A percentile compares a stretch with the other conserved stretches of the same genome.
phyloP scores from a whole-genome alignment of 345 rosid species.

The Conringia planisiliqua region DNA sequence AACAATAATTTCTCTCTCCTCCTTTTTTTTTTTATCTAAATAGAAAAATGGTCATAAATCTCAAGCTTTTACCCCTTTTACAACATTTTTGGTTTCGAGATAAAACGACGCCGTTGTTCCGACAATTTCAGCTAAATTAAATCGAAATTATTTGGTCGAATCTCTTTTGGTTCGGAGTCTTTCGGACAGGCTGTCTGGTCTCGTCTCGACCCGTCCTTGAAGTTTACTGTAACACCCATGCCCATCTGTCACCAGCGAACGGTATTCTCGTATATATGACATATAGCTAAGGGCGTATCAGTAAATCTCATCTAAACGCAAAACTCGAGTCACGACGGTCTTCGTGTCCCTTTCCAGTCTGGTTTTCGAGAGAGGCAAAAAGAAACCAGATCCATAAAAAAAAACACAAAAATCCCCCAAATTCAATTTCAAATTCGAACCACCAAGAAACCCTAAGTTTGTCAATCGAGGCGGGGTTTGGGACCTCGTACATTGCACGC shows the following conservation, averaged over 20 bases:
- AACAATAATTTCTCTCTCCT: conserved; percentile 10
- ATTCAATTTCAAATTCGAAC: conserved; percentile 5
- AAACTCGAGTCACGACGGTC: conserved; percentile 27
- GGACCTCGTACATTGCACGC: conserved; percentile 17
- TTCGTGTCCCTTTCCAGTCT: neutral
- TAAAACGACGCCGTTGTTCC: neutral
- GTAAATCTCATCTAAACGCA: conserved; percentile 15
- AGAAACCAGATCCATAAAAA: conserved; percentile 30
- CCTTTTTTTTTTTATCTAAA: neutral
- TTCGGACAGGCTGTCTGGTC: conserved; percentile 21
- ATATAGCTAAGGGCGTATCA: neutral
- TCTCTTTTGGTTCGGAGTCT: neutral
- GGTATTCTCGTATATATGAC: neutral
- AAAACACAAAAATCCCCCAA: neutral
- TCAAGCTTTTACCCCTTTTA: too few species aligned
- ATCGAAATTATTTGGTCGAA: conserved; percentile 2
- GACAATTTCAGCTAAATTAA: neutral
- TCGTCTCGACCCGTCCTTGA: neutral
- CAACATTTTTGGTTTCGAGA: too few species aligned
- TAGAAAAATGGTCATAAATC: too few species aligned
- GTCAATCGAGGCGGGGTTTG: conserved; percentile 30
- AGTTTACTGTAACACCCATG: neutral
- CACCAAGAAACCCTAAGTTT: conserved; percentile 24
- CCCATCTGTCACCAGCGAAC: neutral
- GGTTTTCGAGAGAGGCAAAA: conserved; percentile 10